phyloP scores from a whole-genome alignment of 371 early-diverging fungal genomes.

The Mucor saturninus region DNA sequence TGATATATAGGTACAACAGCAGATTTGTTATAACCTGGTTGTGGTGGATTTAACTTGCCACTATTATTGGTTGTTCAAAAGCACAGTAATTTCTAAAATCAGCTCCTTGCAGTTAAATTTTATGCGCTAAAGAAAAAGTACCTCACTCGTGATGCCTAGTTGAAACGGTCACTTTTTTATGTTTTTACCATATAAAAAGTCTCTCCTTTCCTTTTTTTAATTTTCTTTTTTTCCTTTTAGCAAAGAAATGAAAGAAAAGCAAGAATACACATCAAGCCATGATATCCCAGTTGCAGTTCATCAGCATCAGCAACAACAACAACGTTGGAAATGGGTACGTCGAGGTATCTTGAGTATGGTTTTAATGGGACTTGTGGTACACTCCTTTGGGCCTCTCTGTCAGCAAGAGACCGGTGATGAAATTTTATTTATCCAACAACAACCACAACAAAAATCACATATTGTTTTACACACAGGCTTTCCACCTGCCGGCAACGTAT shows the following conservation, averaged over 20 bases:
- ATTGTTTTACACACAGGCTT: constrained; percentile 45
- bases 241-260: constrained; percentile 13
- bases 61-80: too few relatives aligned
- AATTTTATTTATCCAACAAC: not conserved
- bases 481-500: constrained; percentile 32
- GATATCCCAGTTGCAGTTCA: not conserved
- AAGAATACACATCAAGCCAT: not conserved
- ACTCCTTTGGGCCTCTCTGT: not conserved
- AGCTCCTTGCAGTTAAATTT: too few relatives aligned
- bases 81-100: too few relatives aligned
- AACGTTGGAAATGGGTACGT: constrained; percentile 38
- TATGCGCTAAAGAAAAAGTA: too few relatives aligned
- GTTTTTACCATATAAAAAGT: not conserved
- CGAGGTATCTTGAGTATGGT: constrained; percentile 33
- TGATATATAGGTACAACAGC: too few relatives aligned
- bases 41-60: too few relatives aligned
- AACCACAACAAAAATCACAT: constrained; percentile 14
- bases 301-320: not conserved
- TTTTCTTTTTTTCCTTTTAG: not conserved
- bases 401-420: not conserved
- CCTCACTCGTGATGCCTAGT: too few relatives aligned
- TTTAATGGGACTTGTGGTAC: constrained; percentile 3
- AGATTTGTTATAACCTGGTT: too few relatives aligned
- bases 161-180: not conserved
- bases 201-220: not conserved